Percentiles rank a stretch among this genome's conserved stretches.
These are phyloP conservation scores for Halophytophthora batemanensis DNA, from an alignment of 352 stramenopile genomes.

Conservation along the genomic window DNA sequence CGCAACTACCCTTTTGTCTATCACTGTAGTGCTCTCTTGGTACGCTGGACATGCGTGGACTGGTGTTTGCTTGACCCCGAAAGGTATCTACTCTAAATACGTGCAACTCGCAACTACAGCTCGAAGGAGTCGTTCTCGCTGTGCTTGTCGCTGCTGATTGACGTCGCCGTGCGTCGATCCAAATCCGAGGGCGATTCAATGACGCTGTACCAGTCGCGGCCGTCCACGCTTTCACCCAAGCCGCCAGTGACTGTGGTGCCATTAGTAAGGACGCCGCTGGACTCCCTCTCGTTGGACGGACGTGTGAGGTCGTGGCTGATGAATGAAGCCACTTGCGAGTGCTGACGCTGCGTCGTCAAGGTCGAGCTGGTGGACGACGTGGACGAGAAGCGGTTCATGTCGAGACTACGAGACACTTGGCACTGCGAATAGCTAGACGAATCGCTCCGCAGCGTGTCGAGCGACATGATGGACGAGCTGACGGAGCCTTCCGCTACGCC, in stretches of 20 bases:
- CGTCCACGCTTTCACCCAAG: slow-evolving; percentile 18
- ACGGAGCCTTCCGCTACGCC: too few species aligned
- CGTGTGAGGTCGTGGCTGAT: slow-evolving; percentile 26
- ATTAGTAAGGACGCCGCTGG: too few species aligned
- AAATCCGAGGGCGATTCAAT: slow-evolving; percentile 46
- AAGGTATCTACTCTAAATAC: slow-evolving; percentile 9
- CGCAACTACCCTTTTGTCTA: too few species aligned
- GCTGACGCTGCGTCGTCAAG: slow-evolving; percentile 20
- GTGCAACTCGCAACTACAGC: slow-evolving; percentile 31
- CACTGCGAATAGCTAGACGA: slow-evolving; percentile 20
- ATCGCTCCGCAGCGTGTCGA: slow-evolving; percentile 19
- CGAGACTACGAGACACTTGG: slow-evolving; percentile 14
- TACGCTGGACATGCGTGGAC: too few species aligned
- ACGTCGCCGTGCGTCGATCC: slow-evolving; percentile 27
- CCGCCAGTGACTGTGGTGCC: slow-evolving; percentile 3
- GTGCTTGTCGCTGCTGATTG: slow-evolving; percentile 27
- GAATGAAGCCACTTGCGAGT: slow-evolving; percentile 25
- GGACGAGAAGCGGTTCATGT: slow-evolving; percentile 38
- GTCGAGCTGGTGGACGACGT: slow-evolving; percentile 34
- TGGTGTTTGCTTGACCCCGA: too few species aligned
- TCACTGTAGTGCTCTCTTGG: slow-evolving; percentile 11
- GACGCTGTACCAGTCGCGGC: slow-evolving; percentile 53
- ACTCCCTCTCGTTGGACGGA: too few species aligned
- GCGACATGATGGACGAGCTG: slow-evolving; percentile 6
- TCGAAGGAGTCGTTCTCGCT: slow-evolving; percentile 60